These are phyloP conservation scores for Hirsutella rhossiliensis DNA, from an alignment of 2,329 filamentous ascomycete species.

Conservation along the genomic window DNA sequence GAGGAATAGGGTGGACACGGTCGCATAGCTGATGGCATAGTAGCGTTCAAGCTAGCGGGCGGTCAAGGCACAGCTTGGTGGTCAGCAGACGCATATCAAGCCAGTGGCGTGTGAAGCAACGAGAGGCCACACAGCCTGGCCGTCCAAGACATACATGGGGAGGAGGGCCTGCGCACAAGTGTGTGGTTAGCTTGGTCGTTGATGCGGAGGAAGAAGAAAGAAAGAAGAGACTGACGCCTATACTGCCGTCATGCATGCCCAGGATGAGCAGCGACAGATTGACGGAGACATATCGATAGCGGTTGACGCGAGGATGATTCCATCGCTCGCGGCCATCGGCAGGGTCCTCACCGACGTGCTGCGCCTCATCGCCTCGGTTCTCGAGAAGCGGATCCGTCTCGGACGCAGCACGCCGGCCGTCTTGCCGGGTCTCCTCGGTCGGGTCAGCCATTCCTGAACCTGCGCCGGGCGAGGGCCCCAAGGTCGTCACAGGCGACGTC, in stretches of 20 bases:
- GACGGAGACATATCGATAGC: slow-evolving; percentile 44
- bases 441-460: not conserved
- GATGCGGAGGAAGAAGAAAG: not conserved
- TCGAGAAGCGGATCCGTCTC: not conserved
- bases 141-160: slow-evolving; percentile 25
- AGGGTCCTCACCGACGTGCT: slow-evolving; percentile 2
- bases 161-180: slow-evolving; percentile 29
- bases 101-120: not conserved
- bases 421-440: not conserved
- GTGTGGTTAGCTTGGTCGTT: not conserved
- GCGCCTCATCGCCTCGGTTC: not conserved
- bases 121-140: not conserved
- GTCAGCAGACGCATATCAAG: not conserved
- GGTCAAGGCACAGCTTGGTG: not conserved
- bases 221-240: slow-evolving; percentile 35
- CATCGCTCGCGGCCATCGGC: slow-evolving; percentile 34
- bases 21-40: slow-evolving; percentile 47
- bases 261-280: slow-evolving; percentile 52
- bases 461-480: not conserved
- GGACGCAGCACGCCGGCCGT: not conserved
- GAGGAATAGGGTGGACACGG: slow-evolving; percentile 55
- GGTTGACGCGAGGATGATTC: slow-evolving; percentile 49
- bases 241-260: slow-evolving; percentile 57
- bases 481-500: no score
- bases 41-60: slow-evolving; percentile 26